Percentiles rank a stretch among this genome's conserved stretches.
phyloP scores from a whole-genome alignment of 345 rosid genomes.

The Carallia pectinifolia region DNA sequence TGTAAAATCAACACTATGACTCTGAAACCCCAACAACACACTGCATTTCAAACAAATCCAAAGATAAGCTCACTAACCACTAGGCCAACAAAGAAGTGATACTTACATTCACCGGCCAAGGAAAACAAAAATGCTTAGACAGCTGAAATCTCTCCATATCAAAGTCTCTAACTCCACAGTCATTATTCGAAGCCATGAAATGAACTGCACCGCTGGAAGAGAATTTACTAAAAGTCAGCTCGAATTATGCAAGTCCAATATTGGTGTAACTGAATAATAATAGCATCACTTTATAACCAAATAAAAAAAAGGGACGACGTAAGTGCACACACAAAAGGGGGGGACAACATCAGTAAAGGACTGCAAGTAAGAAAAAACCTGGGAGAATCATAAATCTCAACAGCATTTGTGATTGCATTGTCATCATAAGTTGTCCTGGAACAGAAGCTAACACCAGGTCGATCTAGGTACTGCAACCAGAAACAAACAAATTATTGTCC shows the following conservation, averaged over 20 bases:
- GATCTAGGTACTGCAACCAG: conserved; percentile 63
- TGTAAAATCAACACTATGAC: too few relatives aligned
- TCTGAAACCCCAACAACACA: too few relatives aligned
- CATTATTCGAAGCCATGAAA: conserved; percentile 59
- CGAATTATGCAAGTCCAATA: neutral
- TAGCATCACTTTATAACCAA: neutral
- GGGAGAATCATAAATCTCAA: conserved; percentile 67
- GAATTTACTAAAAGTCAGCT: conserved; percentile 12
- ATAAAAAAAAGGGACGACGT: too few relatives aligned
- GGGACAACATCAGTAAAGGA: neutral
- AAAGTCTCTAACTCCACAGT: conserved; percentile 53
- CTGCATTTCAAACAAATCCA: neutral
- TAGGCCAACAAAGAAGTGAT: neutral
- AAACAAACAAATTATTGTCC: neutral
- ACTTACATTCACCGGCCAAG: conserved; percentile 63
- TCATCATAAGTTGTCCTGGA: conserved; percentile 82
- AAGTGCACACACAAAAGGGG: neutral
- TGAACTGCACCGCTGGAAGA: conserved; percentile 48
- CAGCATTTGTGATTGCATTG: conserved; percentile 89
- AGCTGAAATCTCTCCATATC: conserved; percentile 54
- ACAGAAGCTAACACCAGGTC: conserved; percentile 87
- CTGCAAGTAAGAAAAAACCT: conserved; percentile 29
- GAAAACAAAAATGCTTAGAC: conserved; percentile 42
- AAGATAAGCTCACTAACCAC: neutral
- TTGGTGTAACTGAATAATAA: neutral